Evolutionary conservation across 2,329 filamentous ascomycete species (phyloP), one percentile per base, ranked within the genome.

Genomic region (Paracamarosporium sp.): DNA sequence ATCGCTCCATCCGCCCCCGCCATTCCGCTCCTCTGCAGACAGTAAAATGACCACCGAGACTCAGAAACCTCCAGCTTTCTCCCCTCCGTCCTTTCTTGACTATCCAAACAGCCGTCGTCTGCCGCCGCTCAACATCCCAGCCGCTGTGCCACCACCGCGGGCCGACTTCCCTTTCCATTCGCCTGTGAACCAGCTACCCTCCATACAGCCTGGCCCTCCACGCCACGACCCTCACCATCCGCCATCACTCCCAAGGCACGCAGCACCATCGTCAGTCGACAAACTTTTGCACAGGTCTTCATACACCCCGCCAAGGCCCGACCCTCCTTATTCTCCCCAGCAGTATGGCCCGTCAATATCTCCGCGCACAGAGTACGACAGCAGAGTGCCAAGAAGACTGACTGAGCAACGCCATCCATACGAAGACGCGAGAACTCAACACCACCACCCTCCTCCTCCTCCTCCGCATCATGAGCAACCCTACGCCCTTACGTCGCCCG

Each of bases 51-150:
- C 81, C 79, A 79, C 79, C 30, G 78, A 81, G 65, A 79, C 76
- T 55, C 80, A 81, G 62, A 79, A 76, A 55, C 72, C 73, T 50
- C 77, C 76, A 50, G 66, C 70, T 50, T 78, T 81, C 50, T 76
- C 78, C 28, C 68, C 75, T 44, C 73, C 78, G 35, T 68, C 67
- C 36, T 81, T 78, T 63, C 67, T 75, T 44, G 74, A 75, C 56
- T 75, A 75, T 57, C 71, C 76, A 36, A 74, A 77, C 13, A 38
- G 47, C 62, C 74, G 76, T 50, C 73, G 74, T 38, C 66, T 76
- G 27, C 75, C 77, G 48, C 75, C 74, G 22, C 63, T 79, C 50
- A 72, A 76, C 27, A 78, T 78, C 53, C 75, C 71, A 50, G 67
- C 71, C 56, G 58, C 71, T 76, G 70, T 74, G 52, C 67, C 64